Evolutionary conservation across 257 asterid species (phyloP).

Genomic region (Henckelia pumila): DNA sequence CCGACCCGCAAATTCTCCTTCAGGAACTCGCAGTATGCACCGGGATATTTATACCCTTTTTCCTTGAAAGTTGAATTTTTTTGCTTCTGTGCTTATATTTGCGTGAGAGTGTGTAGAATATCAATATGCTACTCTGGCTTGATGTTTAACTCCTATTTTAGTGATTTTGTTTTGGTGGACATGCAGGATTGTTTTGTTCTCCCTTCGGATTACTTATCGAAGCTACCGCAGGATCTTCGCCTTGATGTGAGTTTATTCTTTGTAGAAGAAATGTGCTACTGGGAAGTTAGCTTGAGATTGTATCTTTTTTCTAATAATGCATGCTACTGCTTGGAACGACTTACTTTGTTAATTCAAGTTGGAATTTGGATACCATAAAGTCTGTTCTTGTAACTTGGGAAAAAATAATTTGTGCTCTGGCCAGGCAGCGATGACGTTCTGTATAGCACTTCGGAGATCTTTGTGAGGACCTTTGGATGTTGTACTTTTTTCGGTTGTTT

Average conservation of each 20-base stretch:
- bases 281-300: background rate
- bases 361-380: background rate
- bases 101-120: background rate
- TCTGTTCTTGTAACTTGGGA: slow-evolving; percentile 7
- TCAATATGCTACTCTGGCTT: background rate
- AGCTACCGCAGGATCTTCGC: slow-evolving; percentile 90
- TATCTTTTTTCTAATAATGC: background rate
- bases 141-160: background rate
- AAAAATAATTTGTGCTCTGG: slow-evolving; percentile 6
- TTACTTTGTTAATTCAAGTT: background rate
- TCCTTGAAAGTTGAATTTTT: background rate
- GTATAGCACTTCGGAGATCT: no score
- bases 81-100: background rate
- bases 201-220: slow-evolving; percentile 69
- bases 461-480: background rate
- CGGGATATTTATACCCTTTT: background rate
- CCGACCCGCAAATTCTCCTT: slow-evolving; percentile 61
- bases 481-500: slow-evolving; percentile 1
- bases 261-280: background rate
- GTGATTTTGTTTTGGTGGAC: slow-evolving; percentile 8
- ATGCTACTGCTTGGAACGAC: no score
- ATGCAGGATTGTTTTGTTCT: slow-evolving; percentile 72
- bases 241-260: slow-evolving; percentile 62
- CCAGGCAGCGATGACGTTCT: background rate
- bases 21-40: slow-evolving; percentile 61